Evolutionary conservation across 495 filamentous ascomycete species (phyloP), one percentile per base, ranked within the genome.

Genomic region (Bombardia bombarda): DNA sequence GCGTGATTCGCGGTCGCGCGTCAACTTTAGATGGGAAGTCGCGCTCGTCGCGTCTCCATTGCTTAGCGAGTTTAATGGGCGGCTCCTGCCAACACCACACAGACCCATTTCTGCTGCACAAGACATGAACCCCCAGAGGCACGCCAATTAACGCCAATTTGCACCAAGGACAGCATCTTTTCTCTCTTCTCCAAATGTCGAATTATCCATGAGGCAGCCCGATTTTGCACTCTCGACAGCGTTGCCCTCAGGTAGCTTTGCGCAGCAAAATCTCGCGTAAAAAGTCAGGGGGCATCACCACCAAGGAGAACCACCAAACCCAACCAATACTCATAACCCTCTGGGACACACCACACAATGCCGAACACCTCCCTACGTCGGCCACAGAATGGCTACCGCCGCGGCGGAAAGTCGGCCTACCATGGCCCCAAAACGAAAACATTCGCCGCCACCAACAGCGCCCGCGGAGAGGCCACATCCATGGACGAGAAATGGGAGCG

Each of bases 401-500:
- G 67, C 38, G 74, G 74, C 34, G 66, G 68, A 17, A 78, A 72
- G 57, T 43, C 48, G n/a, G 74, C 73, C 51, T 77, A 75, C 56
- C 72, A 76, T 66, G 74, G 75, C 30, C 33, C 42, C 31, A 59
- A 47, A 58, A 61, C 70, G 61, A 78, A 45, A 86, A 94, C 87
- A 2, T 82, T 95, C 51, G 80, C 90, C 32, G 81, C 86, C 28
- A 74, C 78, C 12, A 75, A 84, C 28, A 69, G 89, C 37, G 79
- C 83, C 19, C 75, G 78, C 31, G 80, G 78, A 28, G 93, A 97
- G 72, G 80, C 78, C 20, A 97, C 87, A 4, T 89, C 83, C 4
- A 80, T 84, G 54, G 85, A 90, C 75, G 78, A 82, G 52, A 94
- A 84, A 60, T 72, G 85, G 61, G 89, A 97, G 68, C 79, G 87